phyloP scores from a whole-genome alignment of 306 rosid species.

The Mimosa pudica region DNA sequence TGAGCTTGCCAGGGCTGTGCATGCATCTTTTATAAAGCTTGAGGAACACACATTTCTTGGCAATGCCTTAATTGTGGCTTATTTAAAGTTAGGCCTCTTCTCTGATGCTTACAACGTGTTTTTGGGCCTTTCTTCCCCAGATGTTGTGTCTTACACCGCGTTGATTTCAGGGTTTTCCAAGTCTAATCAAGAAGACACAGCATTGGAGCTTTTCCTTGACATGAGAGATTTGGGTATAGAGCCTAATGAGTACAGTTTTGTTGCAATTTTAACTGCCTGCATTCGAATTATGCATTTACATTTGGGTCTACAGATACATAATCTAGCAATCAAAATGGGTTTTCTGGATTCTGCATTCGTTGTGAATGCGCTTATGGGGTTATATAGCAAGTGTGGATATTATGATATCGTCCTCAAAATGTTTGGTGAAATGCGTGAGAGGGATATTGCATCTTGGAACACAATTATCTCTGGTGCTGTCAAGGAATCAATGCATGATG shows the following conservation, averaged over 20 bases:
- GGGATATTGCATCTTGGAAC: slow-evolving; percentile 80
- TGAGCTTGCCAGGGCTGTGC: slow-evolving; percentile 59
- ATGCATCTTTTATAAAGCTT: slow-evolving; percentile 56
- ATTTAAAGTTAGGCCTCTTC: slow-evolving; percentile 56
- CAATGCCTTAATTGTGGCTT: slow-evolving; percentile 60
- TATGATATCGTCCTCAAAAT: slow-evolving; percentile 44
- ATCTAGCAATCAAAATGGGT: slow-evolving; percentile 55
- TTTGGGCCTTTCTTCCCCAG: slow-evolving; percentile 51
- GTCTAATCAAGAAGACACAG: slow-evolving; percentile 52
- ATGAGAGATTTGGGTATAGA: slow-evolving; percentile 56
- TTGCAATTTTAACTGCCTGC: slow-evolving; percentile 80
- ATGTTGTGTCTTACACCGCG: slow-evolving; percentile 61
- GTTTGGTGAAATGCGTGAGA: slow-evolving; percentile 57
- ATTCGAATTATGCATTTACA: slow-evolving; percentile 41
- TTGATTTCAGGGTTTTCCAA: slow-evolving; percentile 77
- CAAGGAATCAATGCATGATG: slow-evolving; percentile 45
- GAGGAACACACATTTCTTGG: slow-evolving; percentile 45
- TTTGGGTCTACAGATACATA: slow-evolving; percentile 71
- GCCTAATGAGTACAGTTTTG: slow-evolving; percentile 73
- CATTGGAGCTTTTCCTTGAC: slow-evolving; percentile 59
- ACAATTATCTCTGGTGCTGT: slow-evolving; percentile 57
- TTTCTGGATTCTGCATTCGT: slow-evolving; percentile 55
- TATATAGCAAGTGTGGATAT: slow-evolving; percentile 59
- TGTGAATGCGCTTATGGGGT: slow-evolving; percentile 63
- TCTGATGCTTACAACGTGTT: slow-evolving; percentile 58